These are phyloP conservation scores for Penicillium ochrochloron DNA, from an alignment of 495 filamentous ascomycete genomes.

Conservation along the genomic window DNA sequence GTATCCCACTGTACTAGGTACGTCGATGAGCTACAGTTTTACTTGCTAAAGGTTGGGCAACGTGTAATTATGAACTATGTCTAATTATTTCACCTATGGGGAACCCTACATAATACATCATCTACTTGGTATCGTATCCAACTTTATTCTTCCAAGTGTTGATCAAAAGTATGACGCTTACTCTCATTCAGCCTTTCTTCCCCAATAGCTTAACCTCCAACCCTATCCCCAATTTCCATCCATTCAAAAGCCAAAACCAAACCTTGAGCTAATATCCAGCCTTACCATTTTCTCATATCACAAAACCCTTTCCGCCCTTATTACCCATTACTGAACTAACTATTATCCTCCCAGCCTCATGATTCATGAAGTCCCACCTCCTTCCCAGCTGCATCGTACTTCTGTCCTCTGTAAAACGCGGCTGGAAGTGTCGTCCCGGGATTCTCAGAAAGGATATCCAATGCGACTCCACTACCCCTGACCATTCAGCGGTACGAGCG, in stretches of 20 bases:
- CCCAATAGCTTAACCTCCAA: not conserved
- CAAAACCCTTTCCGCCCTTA: not conserved
- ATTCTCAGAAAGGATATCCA: not conserved
- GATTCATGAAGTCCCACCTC: not conserved
- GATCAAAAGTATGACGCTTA: not conserved
- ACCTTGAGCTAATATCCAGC: not conserved
- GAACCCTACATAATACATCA: too few relatives aligned
- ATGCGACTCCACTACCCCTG: conserved; percentile 13
- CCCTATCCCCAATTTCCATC: too few relatives aligned
- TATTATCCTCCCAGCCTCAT: not conserved
- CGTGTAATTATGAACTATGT: too few relatives aligned
- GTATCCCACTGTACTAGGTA: too few relatives aligned
- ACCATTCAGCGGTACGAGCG: conserved; percentile 14
- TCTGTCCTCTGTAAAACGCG: conserved; percentile 11
- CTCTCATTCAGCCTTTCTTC: not conserved
- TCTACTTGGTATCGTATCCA: too few relatives aligned
- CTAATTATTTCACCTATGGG: too few relatives aligned
- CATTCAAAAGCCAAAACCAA: not conserved
- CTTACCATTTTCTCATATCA: not conserved
- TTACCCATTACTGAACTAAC: too few relatives aligned
- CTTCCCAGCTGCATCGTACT: conserved; percentile 22
- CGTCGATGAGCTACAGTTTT: too few relatives aligned
- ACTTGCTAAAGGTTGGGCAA: too few relatives aligned
- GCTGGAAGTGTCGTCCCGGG: conserved; percentile 5
- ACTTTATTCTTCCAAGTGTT: too few relatives aligned